Percentiles rank a stretch among this genome's conserved stretches.
Evolutionary conservation across 257 asterid species (phyloP).

Genomic region (Solanum chilense): DNA sequence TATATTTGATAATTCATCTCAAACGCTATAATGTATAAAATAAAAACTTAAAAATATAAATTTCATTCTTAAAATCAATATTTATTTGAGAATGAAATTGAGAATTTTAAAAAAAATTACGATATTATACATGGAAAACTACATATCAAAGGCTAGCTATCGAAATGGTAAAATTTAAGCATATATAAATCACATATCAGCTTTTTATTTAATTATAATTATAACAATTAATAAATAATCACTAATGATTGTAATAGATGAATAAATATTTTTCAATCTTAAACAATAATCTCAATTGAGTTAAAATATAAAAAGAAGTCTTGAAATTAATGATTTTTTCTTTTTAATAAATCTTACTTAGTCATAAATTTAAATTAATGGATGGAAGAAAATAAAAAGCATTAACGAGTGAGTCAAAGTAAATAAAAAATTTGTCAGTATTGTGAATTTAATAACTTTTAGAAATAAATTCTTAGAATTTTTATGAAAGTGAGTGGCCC

Average conservation of each 20-base stretch:
- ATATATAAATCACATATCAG: neutral
- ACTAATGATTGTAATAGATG: neutral
- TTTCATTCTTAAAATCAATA: too few relatives aligned
- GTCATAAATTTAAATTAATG: rapidly evolving
- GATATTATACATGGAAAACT: neutral
- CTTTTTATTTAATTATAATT: neutral
- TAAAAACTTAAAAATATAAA: neutral
- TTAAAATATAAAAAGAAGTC: too few relatives aligned
- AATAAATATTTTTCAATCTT: neutral
- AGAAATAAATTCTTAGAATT: neutral
- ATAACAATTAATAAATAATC: neutral
- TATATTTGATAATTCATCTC: neutral
- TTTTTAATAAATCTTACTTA: neutral
- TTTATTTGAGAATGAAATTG: neutral
- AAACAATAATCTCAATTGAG: neutral
- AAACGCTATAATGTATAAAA: too few relatives aligned
- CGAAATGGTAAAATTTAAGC: neutral
- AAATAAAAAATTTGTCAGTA: neutral
- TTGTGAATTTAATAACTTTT: neutral
- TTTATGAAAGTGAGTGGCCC: neutral
- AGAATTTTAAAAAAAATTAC: too few relatives aligned
- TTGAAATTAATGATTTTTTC: too few relatives aligned
- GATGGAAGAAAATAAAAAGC: rapidly evolving
- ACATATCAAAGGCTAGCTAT: neutral
- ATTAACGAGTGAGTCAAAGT: neutral